These are phyloP conservation scores for Penicillium samsonianum DNA, from an alignment of 495 filamentous ascomycete genomes.

Conservation along the genomic window DNA sequence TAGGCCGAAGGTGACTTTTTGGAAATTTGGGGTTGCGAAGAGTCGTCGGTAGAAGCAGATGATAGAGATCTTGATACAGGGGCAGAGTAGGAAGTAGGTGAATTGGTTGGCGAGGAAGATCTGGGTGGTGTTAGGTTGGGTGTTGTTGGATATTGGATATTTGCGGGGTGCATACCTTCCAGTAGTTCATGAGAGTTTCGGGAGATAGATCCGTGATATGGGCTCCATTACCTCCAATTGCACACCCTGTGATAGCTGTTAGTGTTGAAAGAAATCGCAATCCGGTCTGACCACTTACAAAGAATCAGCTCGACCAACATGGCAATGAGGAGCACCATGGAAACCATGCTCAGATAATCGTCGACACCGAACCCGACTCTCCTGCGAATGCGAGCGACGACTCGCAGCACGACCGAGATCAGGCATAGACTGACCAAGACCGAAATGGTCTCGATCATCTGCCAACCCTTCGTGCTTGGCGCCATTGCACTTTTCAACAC, in stretches of 20 bases:
- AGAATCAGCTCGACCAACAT: constrained; percentile 42
- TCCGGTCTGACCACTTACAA: constrained; percentile 29
- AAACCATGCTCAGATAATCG: constrained; percentile 42
- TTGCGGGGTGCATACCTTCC: constrained; percentile 31
- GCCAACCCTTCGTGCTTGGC: constrained; percentile 30
- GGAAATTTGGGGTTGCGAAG: constrained; percentile 44
- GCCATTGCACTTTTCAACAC: constrained; percentile 25
- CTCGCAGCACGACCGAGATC: constrained; percentile 39
- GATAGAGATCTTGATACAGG: constrained; percentile 47
- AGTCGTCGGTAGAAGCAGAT: constrained; percentile 51
- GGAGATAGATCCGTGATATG: constrained; percentile 26
- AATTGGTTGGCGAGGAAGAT: constrained; percentile 50
- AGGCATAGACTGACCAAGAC: constrained; percentile 40
- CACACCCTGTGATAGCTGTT: constrained; percentile 32
- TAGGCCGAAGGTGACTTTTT: constrained; percentile 29
- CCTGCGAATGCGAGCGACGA: constrained; percentile 39
- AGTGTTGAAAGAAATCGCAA: constrained; percentile 1
- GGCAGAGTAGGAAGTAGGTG: constrained; percentile 45
- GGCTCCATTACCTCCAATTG: constrained; percentile 40
- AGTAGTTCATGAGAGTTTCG: constrained; percentile 37
- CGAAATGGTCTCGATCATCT: constrained; percentile 42
- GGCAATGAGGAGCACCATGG: constrained; percentile 34
- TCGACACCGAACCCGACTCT: constrained; percentile 42
- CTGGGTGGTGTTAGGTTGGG: constrained; percentile 24
- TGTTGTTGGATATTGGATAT: neutral